A percentile compares a stretch with the other conserved stretches of the same genome.
Conservation (phyloP, 2,329 filamentous ascomycete species). For the Aphanocladium album region DNA sequence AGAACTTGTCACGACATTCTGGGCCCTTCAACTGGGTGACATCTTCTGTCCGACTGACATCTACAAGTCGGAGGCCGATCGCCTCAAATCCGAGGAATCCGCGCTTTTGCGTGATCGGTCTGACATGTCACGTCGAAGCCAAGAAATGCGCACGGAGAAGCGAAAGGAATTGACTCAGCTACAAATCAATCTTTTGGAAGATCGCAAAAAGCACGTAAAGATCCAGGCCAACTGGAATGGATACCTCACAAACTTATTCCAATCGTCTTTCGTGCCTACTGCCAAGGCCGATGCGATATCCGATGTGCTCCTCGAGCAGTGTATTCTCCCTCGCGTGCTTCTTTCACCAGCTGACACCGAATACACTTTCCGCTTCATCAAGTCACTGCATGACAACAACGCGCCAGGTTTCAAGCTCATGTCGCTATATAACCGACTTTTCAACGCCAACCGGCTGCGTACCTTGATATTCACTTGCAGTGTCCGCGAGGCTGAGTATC, state of each 20-base stretch:
- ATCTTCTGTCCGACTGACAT: conserved; percentile 69
- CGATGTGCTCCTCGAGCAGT: conserved; percentile 78
- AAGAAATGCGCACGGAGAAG: conserved; percentile 59
- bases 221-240: conserved; percentile 62
- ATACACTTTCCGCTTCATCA: conserved; percentile 81
- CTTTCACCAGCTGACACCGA: conserved; percentile 84
- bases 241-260: conserved; percentile 69
- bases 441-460: conserved; percentile 75
- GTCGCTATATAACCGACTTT: conserved; percentile 76
- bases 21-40: conserved; percentile 82
- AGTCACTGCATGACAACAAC: conserved; percentile 78
- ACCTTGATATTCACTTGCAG: conserved; percentile 85
- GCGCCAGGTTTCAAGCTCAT: conserved; percentile 83
- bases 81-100: conserved; percentile 61
- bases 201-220: conserved; percentile 65
- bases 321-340: conserved; percentile 81
- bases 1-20: conserved; percentile 85
- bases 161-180: conserved; percentile 65
- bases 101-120: conserved; percentile 65
- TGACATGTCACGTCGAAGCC: conserved; percentile 63
- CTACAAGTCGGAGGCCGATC: conserved; percentile 71
- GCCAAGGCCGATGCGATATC: conserved; percentile 63
- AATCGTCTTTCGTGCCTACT: conserved; percentile 69
- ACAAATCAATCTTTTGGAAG: conserved; percentile 64
- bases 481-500: conserved; percentile 82